Percentiles rank a stretch among this genome's conserved stretches.
phyloP scores from a whole-genome alignment of 768 basidiomycete genomes.

The Boletus rubescentipes region DNA sequence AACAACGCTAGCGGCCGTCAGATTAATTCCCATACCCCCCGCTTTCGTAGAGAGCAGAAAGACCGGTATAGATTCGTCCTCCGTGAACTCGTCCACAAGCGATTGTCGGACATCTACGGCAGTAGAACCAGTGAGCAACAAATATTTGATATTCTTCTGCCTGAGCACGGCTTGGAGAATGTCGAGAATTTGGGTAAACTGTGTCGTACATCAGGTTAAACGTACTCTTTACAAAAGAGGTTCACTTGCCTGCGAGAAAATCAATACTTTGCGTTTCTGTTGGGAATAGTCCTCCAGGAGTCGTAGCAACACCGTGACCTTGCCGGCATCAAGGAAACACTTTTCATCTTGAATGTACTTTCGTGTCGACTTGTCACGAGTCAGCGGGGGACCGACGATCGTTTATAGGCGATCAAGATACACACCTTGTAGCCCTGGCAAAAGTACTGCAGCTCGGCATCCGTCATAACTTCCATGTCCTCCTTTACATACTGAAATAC shows the following conservation, averaged over 20 bases:
- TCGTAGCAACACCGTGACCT: slow-evolving; percentile 70
- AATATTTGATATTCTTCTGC: slow-evolving; percentile 67
- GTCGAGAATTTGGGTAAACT: slow-evolving; percentile 97
- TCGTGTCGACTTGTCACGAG: slow-evolving; percentile 53
- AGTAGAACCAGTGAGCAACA: slow-evolving; percentile 89
- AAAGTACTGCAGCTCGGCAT: slow-evolving; percentile 90
- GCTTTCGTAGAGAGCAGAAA: slow-evolving; percentile 93
- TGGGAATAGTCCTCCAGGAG: slow-evolving; percentile 66
- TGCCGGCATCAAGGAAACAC: slow-evolving; percentile 86
- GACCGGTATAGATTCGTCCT: slow-evolving; percentile 77
- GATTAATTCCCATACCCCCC: slow-evolving; percentile 94
- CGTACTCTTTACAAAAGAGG: not conserved
- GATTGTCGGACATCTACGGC: slow-evolving; percentile 92
- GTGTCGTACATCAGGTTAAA: not conserved
- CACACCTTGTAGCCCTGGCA: slow-evolving; percentile 81
- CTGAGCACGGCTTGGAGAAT: slow-evolving; percentile 85
- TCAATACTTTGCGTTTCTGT: slow-evolving; percentile 77
- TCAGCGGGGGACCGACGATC: slow-evolving; percentile 4
- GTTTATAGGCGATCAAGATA: not conserved
- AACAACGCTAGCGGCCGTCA: slow-evolving; percentile 94
- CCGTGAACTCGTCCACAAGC: slow-evolving; percentile 92
- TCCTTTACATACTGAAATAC: slow-evolving; percentile 87
- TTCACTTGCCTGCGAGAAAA: slow-evolving; percentile 85
- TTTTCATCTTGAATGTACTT: slow-evolving; percentile 72
- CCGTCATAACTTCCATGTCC: slow-evolving; percentile 98